A percentile compares a stretch with the other conserved stretches of the same genome.
These are phyloP conservation scores for Xylariales sp. DNA, from an alignment of 2,329 filamentous ascomycete species.

Conservation along the genomic window DNA sequence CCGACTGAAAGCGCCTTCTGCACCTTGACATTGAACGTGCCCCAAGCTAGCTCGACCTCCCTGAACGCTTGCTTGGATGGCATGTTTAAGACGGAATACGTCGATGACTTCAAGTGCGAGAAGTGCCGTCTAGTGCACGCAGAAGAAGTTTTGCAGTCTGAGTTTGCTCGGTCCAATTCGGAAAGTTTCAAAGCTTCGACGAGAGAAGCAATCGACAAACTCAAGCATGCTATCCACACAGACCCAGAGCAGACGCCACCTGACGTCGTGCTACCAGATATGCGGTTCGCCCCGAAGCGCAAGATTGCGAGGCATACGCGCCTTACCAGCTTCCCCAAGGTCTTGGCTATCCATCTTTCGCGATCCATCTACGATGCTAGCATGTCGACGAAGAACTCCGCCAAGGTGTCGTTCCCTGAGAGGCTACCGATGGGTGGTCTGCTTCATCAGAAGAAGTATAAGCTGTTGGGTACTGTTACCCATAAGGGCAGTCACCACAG, in stretches of 20 bases:
- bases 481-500: slow-evolving; percentile 95
- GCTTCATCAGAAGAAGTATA: slow-evolving; percentile 73
- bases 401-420: slow-evolving; percentile 91
- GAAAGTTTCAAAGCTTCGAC: slow-evolving; percentile 47
- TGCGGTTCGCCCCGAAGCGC: slow-evolving; percentile 70
- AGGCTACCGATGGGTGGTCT: slow-evolving; percentile 77
- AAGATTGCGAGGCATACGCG: slow-evolving; percentile 84
- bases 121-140: slow-evolving; percentile 85
- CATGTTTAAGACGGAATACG: slow-evolving; percentile 90
- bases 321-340: slow-evolving; percentile 81
- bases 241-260: slow-evolving; percentile 76
- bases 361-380: slow-evolving; percentile 83
- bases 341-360: slow-evolving; percentile 88
- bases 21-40: slow-evolving; percentile 86
- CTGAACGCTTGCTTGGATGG: slow-evolving; percentile 88
- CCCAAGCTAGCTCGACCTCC: slow-evolving; percentile 73
- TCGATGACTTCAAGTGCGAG: slow-evolving; percentile 96
- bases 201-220: slow-evolving; percentile 55
- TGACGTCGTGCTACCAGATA: slow-evolving; percentile 70
- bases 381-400: slow-evolving; percentile 84
- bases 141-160: slow-evolving; percentile 55
- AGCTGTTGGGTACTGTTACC: slow-evolving; percentile 79
- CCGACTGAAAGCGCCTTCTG: slow-evolving; percentile 82
- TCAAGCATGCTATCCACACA: slow-evolving; percentile 66
- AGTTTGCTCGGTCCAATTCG: slow-evolving; percentile 51